Evolutionary conservation across 2,329 filamentous ascomycete genomes (phyloP).

Genomic region (Proliferodiscus dingleyae): DNA sequence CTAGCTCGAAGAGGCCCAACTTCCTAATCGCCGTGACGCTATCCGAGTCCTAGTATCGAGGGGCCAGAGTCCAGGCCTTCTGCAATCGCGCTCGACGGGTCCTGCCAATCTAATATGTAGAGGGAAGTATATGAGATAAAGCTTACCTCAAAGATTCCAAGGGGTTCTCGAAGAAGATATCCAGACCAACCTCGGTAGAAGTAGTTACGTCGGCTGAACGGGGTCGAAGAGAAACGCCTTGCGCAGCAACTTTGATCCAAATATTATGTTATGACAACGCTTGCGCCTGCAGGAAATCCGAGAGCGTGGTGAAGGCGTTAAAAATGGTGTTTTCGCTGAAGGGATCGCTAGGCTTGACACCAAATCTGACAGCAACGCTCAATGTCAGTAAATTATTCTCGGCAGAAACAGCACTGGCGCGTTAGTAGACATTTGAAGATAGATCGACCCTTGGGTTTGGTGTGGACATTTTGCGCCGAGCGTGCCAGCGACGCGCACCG

Average conservation of each 20-base stretch:
- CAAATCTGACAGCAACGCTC: conserved; percentile 25
- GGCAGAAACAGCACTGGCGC: background rate
- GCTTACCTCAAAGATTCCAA: conserved; percentile 27
- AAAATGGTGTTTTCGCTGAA: conserved; percentile 28
- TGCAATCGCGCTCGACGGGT: conserved; percentile 1
- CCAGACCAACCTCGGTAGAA: conserved; percentile 23
- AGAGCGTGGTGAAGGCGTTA: conserved; percentile 21
- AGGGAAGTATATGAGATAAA: conserved; percentile 5
- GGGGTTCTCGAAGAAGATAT: conserved; percentile 24
- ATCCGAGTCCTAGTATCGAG: background rate
- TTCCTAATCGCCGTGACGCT: background rate
- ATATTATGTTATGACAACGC: conserved; percentile 23
- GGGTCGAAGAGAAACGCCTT: conserved; percentile 19
- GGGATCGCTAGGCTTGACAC: conserved; percentile 27
- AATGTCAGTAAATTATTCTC: conserved; percentile 23
- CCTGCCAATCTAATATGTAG: conserved; percentile 19
- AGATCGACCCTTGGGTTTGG: conserved; percentile 10
- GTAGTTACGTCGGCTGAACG: conserved; percentile 22
- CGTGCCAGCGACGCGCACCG: conserved; percentile 25
- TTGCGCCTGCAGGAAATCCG: conserved; percentile 29
- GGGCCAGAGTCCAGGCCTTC: background rate
- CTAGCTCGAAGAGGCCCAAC: background rate
- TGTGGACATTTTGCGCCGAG: conserved; percentile 21
- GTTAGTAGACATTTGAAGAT: conserved; percentile 7
- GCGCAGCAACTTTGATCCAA: conserved; percentile 22